phyloP scores from a whole-genome alignment of 2,329 filamentous ascomycete genomes.

The Chaetomium olivaceum region DNA sequence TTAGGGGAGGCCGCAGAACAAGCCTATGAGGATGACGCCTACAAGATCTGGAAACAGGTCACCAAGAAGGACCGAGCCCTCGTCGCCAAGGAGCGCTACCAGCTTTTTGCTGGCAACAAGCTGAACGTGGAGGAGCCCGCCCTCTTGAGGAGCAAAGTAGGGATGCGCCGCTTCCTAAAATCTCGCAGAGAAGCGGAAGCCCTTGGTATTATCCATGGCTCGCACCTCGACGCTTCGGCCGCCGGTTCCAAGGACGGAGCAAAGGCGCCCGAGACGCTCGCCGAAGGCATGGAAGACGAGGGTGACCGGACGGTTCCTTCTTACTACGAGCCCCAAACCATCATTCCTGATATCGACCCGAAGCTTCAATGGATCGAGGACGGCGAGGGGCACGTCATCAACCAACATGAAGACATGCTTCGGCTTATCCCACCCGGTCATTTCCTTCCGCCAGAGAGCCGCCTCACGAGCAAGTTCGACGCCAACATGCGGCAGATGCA shows the following conservation, averaged over 20 bases:
- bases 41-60: constrained; percentile 98
- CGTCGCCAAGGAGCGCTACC: constrained; percentile 80
- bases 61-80: constrained; percentile 93
- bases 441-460: constrained; percentile 74
- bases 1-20: constrained; percentile 71
- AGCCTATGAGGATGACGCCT: constrained; percentile 86
- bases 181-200: constrained; percentile 70
- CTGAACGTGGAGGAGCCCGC: constrained; percentile 87
- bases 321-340: constrained; percentile 87
- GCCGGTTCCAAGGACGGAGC: constrained; percentile 50
- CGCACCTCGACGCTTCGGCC: constrained; percentile 46
- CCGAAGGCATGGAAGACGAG: constrained; percentile 91
- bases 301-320: constrained; percentile 84
- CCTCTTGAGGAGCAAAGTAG: constrained; percentile 77
- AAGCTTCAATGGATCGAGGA: constrained; percentile 88
- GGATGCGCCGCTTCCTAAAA: constrained; percentile 85
- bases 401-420: constrained; percentile 83
- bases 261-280: constrained; percentile 71
- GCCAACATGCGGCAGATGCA: constrained; percentile 93
- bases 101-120: constrained; percentile 81
- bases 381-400: constrained; percentile 81
- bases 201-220: constrained; percentile 44
- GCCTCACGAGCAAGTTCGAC: constrained; percentile 77
- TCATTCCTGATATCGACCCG: constrained; percentile 79
- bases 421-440: constrained; percentile 71